Evolutionary conservation across 176 grass and related monocot species (phyloP), one percentile per base, ranked within the genome.

Genomic region (Chrysopogon serrulatus): DNA sequence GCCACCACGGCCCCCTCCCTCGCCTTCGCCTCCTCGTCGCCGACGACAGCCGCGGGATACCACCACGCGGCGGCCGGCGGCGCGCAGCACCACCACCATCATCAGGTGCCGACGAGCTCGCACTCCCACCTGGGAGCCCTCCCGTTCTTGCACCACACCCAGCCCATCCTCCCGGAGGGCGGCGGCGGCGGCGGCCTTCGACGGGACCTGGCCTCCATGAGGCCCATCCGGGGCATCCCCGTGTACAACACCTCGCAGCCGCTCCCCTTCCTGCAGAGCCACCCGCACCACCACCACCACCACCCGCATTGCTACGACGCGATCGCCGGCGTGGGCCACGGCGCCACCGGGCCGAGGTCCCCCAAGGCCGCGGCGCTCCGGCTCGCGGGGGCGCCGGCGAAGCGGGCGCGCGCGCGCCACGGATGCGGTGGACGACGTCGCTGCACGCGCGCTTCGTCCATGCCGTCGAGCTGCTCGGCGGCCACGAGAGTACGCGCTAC

Each of bases 391-490:
- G 45, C 87, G 21, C 90, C 92, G 24, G 84, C 68, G 17, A 98
- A 91, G 80, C 57, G 90, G 32, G 71, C 26, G 30, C 71, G 34
- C 85, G 95, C 0, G 88, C 95, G 13, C 95, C 92, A n/a, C 84
- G 95, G 84, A 98, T 98, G 92, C 71, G 95, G 79, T 98, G 95
- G 95, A 98, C 95, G 40, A 93, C 92, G 54, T 92, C 92, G 18
- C 95, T 98, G 56, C 95, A 98, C 71, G 90, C 88, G 14, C 95
- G 92, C 27, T 98, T 98, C 84, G 85, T 98, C 70, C 95, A 95
- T 40, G 92, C 95, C 45, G 95, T 98, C 59, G 95, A 98, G 87
- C 82, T 98, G 33, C 90, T 98, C 28, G 95, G 95, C 71, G 95
- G 95, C 2, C 95, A 98, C 68, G 95, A 95, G 89, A 95, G 95